A percentile compares a stretch with the other conserved stretches of the same genome.
Conservation (phyloP, 2,329 filamentous ascomycete species). For the Penicillium sp. region DNA sequence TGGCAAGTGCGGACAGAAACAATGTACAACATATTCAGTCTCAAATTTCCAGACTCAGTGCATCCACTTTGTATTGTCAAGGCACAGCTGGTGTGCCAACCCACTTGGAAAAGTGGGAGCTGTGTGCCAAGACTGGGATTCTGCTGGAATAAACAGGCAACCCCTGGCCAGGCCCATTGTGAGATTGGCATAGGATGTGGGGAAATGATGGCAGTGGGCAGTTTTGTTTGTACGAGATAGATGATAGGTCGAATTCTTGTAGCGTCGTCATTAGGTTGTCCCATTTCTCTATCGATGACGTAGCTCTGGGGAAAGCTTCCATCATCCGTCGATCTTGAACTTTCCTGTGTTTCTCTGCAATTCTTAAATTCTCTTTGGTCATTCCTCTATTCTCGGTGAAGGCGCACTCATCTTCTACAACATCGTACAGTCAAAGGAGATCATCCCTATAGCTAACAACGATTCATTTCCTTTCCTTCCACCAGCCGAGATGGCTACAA, state of each 20-base stretch:
- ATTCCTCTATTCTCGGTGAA: not conserved
- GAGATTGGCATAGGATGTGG: constrained; percentile 4
- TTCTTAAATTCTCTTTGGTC: not conserved
- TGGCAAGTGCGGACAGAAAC: too few relatives aligned
- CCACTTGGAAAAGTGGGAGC: not conserved
- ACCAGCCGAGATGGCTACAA: constrained; percentile 11
- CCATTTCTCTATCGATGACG: constrained; percentile 22
- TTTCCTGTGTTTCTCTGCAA: not conserved
- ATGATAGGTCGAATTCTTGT: not conserved
- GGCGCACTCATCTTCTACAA: not conserved
- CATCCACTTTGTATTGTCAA: not conserved
- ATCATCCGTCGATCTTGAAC: not conserved
- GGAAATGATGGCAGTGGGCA: not conserved
- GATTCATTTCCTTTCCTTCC: not conserved
- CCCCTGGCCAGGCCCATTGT: not conserved
- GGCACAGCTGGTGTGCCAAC: not conserved
- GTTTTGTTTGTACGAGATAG: constrained; percentile 1
- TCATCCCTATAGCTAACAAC: not conserved
- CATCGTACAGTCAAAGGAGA: not conserved
- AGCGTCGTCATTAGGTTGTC: constrained; percentile 16
- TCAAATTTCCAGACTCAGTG: too few relatives aligned
- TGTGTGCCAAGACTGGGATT: not conserved
- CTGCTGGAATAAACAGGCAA: not conserved
- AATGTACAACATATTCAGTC: too few relatives aligned
- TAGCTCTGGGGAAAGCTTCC: constrained; percentile 17